These are phyloP conservation scores for Alternaria rosae DNA, from an alignment of 2,329 filamentous ascomycete species.

Conservation along the genomic window DNA sequence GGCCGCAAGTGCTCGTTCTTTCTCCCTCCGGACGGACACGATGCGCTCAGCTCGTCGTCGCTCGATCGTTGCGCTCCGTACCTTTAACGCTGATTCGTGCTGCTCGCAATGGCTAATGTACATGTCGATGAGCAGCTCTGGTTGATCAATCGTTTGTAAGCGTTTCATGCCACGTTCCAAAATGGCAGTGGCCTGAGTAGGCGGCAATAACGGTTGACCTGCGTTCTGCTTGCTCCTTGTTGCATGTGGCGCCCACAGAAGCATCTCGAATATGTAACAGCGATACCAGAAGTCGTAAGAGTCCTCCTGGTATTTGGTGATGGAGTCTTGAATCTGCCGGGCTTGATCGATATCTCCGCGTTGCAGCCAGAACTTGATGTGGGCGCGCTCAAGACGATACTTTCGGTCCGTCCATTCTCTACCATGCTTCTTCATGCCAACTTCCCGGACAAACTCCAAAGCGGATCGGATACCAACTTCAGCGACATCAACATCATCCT, in stretches of 20 bases:
- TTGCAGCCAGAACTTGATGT: conserved; percentile 90
- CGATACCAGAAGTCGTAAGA: conserved; percentile 93
- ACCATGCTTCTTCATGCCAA: conserved; percentile 80
- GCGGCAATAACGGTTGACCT: conserved; percentile 62
- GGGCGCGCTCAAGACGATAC: conserved; percentile 88
- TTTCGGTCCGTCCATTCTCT: conserved; percentile 81
- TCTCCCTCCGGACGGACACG: conserved; percentile 64
- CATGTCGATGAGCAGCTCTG: conserved; percentile 76
- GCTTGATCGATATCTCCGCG: conserved; percentile 80
- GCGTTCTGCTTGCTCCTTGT: conserved; percentile 59
- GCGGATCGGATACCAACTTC: conserved; percentile 88
- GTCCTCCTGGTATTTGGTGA: conserved; percentile 73
- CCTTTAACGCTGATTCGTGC: conserved; percentile 79
- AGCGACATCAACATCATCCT: conserved; percentile 82
- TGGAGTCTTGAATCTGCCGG: conserved; percentile 76
- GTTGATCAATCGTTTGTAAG: conserved; percentile 72
- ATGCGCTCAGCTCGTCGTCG: conserved; percentile 67
- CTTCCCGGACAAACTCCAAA: conserved; percentile 80
- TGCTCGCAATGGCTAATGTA: conserved; percentile 86
- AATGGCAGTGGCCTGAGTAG: conserved; percentile 76
- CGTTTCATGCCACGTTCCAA: conserved; percentile 73
- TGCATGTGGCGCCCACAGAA: conserved; percentile 67
- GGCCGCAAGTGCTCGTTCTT: conserved; percentile 68
- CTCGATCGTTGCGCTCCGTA: conserved; percentile 76
- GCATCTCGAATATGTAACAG: conserved; percentile 92